Base-by-base conservation (phyloP, 106 monocot genomes). In the Dioscorea zingiberensis region DNA sequence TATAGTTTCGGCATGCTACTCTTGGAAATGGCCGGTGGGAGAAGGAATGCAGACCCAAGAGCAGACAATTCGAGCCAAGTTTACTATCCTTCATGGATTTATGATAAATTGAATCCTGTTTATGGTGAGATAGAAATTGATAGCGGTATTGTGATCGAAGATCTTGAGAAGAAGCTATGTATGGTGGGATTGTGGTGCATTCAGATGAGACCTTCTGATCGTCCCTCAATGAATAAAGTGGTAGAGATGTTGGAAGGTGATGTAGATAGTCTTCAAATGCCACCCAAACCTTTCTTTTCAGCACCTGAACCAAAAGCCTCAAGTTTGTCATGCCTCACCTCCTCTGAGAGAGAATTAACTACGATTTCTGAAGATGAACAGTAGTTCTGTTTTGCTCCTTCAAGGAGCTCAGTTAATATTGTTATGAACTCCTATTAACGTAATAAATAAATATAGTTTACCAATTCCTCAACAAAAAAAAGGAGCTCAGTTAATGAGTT, bases 1-100 rank as follows among this genome's bases (percentile, higher is more conserved):
- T 84, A 84, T 27, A 84, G 84, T 21, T 84, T 78, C 27, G 79
- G 84, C 47, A 80, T 84, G 84, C 23, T 84, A 2, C 21, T 83
- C 11, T 24, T 84, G 15, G 83, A 83, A 32, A 74, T 83, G 69
- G 74, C 71, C 5, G 71, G 75, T 4, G 70, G 71, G 18, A 74
- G 71, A 48, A 71, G 68, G 21, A 83, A 78, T 74, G 67, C 60
- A 3, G 71, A 79, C 44, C 74, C 46, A 7, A 21, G n/a, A 27
- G n/a, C 44, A 30, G 71, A 45, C 4, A 67, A 25, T 47, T 68
- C 58, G 15, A 59, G 59, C 46, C 48, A 65, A 32, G 64, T 54
- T n/a, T 84, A 84, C 45, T 80, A 68, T 30, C 84, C 79, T 13
- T 79, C 79, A 4, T 79, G 68, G 76, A 65, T 80, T 11, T 76